Conservation (phyloP, 164 flowering plant species). For the Vitis rupestris region DNA sequence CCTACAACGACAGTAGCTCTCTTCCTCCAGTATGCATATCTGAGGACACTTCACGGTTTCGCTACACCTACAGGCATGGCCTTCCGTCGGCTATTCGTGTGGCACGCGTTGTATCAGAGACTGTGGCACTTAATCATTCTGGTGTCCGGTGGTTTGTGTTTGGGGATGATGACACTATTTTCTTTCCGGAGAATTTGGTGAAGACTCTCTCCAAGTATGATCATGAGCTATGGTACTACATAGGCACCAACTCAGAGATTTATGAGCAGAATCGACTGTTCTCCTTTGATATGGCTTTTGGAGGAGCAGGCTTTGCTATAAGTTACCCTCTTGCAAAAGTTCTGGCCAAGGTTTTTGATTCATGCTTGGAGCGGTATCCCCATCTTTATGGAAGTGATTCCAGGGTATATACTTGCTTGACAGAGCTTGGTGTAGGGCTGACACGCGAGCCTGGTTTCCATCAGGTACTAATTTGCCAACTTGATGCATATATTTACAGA, state of each 20-base stretch:
- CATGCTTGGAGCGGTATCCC: constrained; percentile 50
- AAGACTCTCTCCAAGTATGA: constrained; percentile 60
- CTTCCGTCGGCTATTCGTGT: constrained; percentile 45
- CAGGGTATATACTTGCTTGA: constrained; percentile 44
- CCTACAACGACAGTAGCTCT: not conserved
- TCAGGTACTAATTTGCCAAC: constrained; percentile 33
- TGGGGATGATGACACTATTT: constrained; percentile 62
- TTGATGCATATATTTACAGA: too few relatives aligned
- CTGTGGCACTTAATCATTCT: constrained; percentile 35
- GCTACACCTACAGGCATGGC: constrained; percentile 47
- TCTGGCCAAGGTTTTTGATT: constrained; percentile 48
- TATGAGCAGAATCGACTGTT: constrained; percentile 36
- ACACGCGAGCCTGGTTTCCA: constrained; percentile 63
- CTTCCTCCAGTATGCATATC: constrained; percentile 54
- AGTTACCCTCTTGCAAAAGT: constrained; percentile 51
- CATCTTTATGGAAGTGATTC: constrained; percentile 65
- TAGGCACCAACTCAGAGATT: constrained; percentile 57
- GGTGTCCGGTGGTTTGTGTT: constrained; percentile 59
- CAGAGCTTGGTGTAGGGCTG: constrained; percentile 56
- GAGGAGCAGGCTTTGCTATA: constrained; percentile 70
- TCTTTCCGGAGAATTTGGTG: constrained; percentile 53
- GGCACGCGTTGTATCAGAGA: constrained; percentile 53
- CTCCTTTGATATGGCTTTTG: constrained; percentile 51
- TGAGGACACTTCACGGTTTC: constrained; percentile 47
- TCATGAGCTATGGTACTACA: constrained; percentile 47